Evolutionary conservation across 108 stramenopile species (phyloP), one percentile per base, ranked within the genome.

Genomic region (Cyclotella baltica): DNA sequence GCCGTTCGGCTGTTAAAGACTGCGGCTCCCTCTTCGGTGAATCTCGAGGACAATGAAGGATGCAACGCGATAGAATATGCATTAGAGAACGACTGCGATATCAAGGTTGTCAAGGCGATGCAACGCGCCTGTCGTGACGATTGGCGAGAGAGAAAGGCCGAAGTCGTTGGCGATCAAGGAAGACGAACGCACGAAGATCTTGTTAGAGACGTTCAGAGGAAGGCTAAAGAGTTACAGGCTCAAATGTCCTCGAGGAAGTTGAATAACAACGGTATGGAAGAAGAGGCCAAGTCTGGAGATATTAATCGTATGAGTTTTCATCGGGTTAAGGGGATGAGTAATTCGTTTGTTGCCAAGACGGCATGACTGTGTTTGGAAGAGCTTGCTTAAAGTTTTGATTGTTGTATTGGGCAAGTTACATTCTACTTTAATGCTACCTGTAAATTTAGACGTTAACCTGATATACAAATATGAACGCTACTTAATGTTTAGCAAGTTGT

Each of bases 21-120:
- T 19, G 74, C 74, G n/a, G 74, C 76, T 0, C 76, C 76, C 9
- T 35, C 22, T 6, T 52, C 57, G 15, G 57, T 77, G 19, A 77
- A 77, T 38, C 29, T 77, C 13, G 76, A 77, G 40, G 76, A 77
- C 34, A 15, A 73, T 36, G 72, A 78, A 31, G 77, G 71, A 27
- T 36, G 38, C 15, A 72, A 72, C 48, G 77, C 77, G 23, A 62
- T 78, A 4, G 77, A 78, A 40, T 78, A 78, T 65, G 77, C 77
- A 10, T 30, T 72, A 25, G 63, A 62, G 23, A 63, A 55, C 51
- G 68, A 77, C 35, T 57, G 31, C 20, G 46, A 77, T 62, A 70
- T 77, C 20, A 70, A 62, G 58, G 68, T 77, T 6, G 56, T 77
- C 64, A 67, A 75, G 52, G 11, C 51, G 23, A 75, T 75, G 74